These are phyloP conservation scores for Parascedosporium putredinis DNA, from an alignment of 2,329 filamentous ascomycete species.

Conservation along the genomic window DNA sequence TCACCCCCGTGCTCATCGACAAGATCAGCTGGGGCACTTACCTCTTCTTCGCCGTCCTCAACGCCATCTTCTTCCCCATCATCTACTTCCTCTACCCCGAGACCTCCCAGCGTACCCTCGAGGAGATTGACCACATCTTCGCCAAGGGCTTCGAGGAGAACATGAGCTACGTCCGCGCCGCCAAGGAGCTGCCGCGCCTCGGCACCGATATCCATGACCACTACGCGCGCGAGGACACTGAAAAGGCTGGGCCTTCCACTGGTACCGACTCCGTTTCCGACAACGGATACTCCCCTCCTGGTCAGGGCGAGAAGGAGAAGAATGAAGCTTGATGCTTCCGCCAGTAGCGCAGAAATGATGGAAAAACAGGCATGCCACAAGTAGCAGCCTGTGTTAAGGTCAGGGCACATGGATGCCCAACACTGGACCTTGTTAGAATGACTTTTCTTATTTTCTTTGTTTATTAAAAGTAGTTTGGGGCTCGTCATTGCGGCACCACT, in stretches of 20 bases:
- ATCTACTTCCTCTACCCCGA: conserved; percentile 39
- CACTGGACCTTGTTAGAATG: no score
- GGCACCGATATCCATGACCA: conserved; percentile 42
- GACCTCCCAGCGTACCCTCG: conserved; percentile 38
- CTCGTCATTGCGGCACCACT: no score
- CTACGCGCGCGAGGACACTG: conserved; percentile 9
- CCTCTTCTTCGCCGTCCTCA: conserved; percentile 44
- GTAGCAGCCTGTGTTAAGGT: no score
- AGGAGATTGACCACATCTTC: conserved; percentile 46
- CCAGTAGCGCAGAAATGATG: no score
- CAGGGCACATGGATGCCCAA: no score
- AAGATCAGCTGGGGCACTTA: conserved; percentile 42
- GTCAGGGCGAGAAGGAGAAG: no score
- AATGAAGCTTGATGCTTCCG: no score
- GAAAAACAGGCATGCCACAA: no score
- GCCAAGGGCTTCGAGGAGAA: conserved; percentile 49
- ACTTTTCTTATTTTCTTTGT: no score
- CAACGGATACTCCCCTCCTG: no score
- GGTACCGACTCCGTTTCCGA: background rate
- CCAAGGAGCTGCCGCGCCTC: conserved; percentile 44
- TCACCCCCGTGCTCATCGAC: conserved; percentile 65
- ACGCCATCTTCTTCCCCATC: conserved; percentile 31
- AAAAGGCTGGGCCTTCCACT: background rate
- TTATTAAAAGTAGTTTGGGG: no score
- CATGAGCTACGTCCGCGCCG: conserved; percentile 48